Evolutionary conservation across 2,329 filamentous ascomycete genomes (phyloP), one percentile per base, ranked within the genome.

Genomic region (Geosmithia morbida): DNA sequence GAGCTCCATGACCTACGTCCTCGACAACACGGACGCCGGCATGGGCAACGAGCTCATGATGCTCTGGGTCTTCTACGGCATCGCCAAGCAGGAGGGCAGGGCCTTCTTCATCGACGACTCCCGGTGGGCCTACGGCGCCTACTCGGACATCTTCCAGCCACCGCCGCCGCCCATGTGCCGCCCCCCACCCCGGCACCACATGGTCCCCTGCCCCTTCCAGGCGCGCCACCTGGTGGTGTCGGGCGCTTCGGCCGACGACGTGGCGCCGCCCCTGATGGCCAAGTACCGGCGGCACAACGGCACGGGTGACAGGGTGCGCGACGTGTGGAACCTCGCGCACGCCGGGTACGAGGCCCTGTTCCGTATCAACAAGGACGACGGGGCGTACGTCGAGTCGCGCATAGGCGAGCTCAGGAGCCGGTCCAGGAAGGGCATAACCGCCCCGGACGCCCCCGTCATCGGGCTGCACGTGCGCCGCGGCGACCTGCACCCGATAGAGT

Each of bases 51-150:
- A 83, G 1, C 63, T 95, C 50, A 80, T 94, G 74, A 75, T 81
- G 57, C 60, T 94, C 48, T 95, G 87, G 87, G 83, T 83, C 56
- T 82, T 86, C 22, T 94, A 92, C 59, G 85, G 85, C 3, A 66
- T 94, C 47, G 86, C 87, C 2, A 71, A 82, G 58, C 75, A 80
- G 50, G 84, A 94, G 59, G 77, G 76, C 14, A 72, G 87, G 20
- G 71, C 79, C 1, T 94, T 94, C 63, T 94, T 94, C 65, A 70
- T 94, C 51, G 86, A 94, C 55, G 87, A 94, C 62, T 79, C 83
- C 7, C 74, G 82, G 53, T 94, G 88, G 82, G 81, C 83, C 1
- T 92, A 92, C 55, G 87, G 87, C 10, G 71, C 73, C 46, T 94
- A 86, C 57, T 73, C 72, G 1, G 72, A 77, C 46, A 87, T 85